Conservation (phyloP, 805 yeast species). For the Saturnispora sanitii region DNA sequence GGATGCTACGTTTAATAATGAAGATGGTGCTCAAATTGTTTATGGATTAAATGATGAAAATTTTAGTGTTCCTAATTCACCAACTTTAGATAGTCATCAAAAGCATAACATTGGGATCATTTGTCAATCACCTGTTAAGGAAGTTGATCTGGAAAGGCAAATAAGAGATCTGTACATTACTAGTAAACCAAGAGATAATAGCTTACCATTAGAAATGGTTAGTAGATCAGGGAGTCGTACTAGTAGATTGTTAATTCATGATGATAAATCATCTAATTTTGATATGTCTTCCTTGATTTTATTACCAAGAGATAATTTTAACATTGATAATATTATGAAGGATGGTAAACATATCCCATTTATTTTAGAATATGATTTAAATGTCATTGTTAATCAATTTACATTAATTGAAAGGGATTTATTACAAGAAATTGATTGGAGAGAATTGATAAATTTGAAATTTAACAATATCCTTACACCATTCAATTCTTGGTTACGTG, state of each 20-base stretch:
- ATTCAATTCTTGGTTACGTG: slow-evolving; percentile 74
- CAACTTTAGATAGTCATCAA: slow-evolving; percentile 8
- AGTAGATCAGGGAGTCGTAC: slow-evolving; percentile 13
- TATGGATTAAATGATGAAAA: slow-evolving; percentile 25
- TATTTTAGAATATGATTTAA: slow-evolving; percentile 60
- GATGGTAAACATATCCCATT: slow-evolving; percentile 67
- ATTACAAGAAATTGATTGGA: slow-evolving; percentile 83
- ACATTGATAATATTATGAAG: slow-evolving; percentile 32
- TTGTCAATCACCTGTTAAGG: slow-evolving; percentile 12
- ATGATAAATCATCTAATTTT: slow-evolving; percentile 18
- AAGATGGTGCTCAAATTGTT: slow-evolving; percentile 9
- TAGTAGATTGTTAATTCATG: slow-evolving; percentile 7
- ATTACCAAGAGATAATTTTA: slow-evolving; percentile 19
- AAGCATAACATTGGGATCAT: slow-evolving; percentile 15
- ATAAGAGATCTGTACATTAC: slow-evolving; percentile 28
- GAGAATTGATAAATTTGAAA: slow-evolving; percentile 65
- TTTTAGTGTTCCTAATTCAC: not conserved
- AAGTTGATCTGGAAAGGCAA: slow-evolving; percentile 20
- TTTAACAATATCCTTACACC: slow-evolving; percentile 63
- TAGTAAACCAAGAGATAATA: slow-evolving; percentile 13
- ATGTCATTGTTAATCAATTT: slow-evolving; percentile 64
- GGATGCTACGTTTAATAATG: not conserved
- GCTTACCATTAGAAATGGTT: slow-evolving; percentile 12
- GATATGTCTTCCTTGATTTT: slow-evolving; percentile 22
- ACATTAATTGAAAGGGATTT: slow-evolving; percentile 83